Base-by-base conservation (phyloP, 2,329 filamentous ascomycete genomes). In the Sarocladiaceae sp. region DNA sequence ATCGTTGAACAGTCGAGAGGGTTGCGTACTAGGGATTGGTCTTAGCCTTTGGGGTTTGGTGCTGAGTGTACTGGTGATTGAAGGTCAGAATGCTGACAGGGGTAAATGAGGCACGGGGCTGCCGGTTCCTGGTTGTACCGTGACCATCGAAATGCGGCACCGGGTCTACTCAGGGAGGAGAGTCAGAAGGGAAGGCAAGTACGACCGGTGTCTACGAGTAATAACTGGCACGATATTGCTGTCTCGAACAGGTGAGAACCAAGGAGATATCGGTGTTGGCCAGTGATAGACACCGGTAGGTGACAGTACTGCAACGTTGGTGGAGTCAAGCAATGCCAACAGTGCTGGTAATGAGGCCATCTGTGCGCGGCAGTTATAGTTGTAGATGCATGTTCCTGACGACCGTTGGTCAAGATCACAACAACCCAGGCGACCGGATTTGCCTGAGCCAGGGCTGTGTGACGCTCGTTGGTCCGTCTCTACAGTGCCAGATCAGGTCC, bases 231-330 rank as follows among this genome's bases (percentile, higher is more conserved):
- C 40, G 28, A 44, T 4, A 22, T 26, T 15, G 4, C 10, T 44
- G 40, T 44, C 40, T 44, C 25, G 23, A 44, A 26, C 40, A 44
- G 40, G 40, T 44, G 40, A 44, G 12, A 26, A 25, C 23, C n/a
- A n/a, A 44, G 23, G 7, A 6, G 33, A 36, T 36, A n/a, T n/a
- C n/a, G n/a, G n/a, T n/a, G n/a, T n/a, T 8, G 18, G 15, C 8
- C 40, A 26, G 37, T 44, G 40, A 3, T 20, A 26, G 40, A 28
- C 40, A 44, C n/a, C n/a, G n/a, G n/a, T n/a, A n/a, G n/a, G n/a
- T n/a, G n/a, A n/a, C n/a, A n/a, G n/a, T n/a, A 23, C 22, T 44
- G 40, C n/a, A 10, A 44, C 12, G 18, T 26, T n/a, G 18, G 15
- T 10, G 33, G 15, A n/a, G 33, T 36, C 18, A 17, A 7, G 37